Evolutionary conservation across 208 protist species (phyloP).

Genomic region (Crithidia acanthocephali): DNA sequence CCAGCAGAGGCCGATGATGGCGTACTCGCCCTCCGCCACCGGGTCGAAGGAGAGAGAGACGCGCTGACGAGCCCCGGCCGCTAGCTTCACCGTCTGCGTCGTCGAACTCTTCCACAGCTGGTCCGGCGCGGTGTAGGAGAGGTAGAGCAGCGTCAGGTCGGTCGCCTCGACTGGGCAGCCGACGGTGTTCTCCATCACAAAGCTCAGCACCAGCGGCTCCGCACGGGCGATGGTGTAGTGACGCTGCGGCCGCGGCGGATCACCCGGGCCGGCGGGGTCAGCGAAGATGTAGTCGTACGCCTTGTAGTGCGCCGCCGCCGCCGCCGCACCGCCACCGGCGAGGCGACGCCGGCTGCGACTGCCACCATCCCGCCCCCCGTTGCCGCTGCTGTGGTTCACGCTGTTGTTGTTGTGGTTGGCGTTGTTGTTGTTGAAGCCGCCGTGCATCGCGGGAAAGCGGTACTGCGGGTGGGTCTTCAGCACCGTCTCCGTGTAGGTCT

Average conservation of each 20-base stretch:
- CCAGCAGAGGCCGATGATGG: slow-evolving; percentile 85
- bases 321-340: background rate
- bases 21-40: slow-evolving; percentile 61
- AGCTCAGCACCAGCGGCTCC: slow-evolving; percentile 68
- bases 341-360: background rate
- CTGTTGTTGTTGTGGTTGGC: background rate
- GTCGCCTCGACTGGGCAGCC: slow-evolving; percentile 50
- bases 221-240: slow-evolving; percentile 51
- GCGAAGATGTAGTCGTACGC: slow-evolving; percentile 16
- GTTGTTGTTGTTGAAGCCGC: slow-evolving; percentile 4
- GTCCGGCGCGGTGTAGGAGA: slow-evolving; percentile 45
- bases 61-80: slow-evolving; percentile 29
- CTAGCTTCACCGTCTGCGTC: slow-evolving; percentile 56
- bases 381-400: background rate
- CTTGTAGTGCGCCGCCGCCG: background rate
- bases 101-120: slow-evolving; percentile 73
- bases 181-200: slow-evolving; percentile 67
- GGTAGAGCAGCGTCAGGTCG: slow-evolving; percentile 69
- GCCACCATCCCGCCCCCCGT: background rate
- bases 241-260: slow-evolving; percentile 3
- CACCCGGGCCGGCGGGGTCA: background rate
- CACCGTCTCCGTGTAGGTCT: slow-evolving; percentile 24
- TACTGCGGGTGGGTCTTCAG: slow-evolving; percentile 14
- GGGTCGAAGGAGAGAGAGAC: slow-evolving; percentile 72
- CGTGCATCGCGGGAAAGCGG: slow-evolving; percentile 27